Evolutionary conservation across 305 asterid genomes (phyloP), one percentile per base, ranked within the genome.

Genomic region (Solanum hybrid): DNA sequence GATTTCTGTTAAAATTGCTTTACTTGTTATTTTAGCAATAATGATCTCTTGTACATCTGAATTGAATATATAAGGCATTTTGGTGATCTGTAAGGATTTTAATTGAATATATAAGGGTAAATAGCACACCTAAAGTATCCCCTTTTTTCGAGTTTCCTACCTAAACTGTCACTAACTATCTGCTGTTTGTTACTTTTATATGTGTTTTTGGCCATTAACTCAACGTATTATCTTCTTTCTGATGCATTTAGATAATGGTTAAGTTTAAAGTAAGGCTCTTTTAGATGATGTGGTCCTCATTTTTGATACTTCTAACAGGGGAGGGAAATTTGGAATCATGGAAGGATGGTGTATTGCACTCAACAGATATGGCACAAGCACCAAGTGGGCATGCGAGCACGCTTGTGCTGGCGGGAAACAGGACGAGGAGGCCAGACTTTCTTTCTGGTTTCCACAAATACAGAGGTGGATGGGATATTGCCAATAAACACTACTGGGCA

Each of bases 381-480:
- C 98, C 98, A 9, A 94, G 93, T 86, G 90, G 85, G 36, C 77
- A 36, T 41, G n/a, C 31, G 31, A 92, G 93, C 94, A 95, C 94
- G 7, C 99, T 97, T 41, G 93, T 97, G 81, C 94, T 97, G 93
- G 99, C 98, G 0, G 94, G 91, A 91, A 94, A 95, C 92, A 92
- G 99, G 94, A 97, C 99, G 32, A 93, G 89, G 82, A 93, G 99
- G 93, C 98, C 98, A 0, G 99, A 97, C 86, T 94, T 97, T 89
- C 95, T 97, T 83, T 91, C 97, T 17, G 91, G 91, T 82, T 97
- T 97, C 91, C 95, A 90, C 61, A 95, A 93, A 92, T 97, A 97
- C 93, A 94, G 94, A 94, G 99, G 98, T 91, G 99, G 99, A 95
- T 97, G 99, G 99, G 97, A 97, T 90, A 95, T 97, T 93, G 94